Evolutionary conservation across 495 filamentous ascomycete genomes (phyloP).

Genomic region (Hyaloscypha bicolor): DNA sequence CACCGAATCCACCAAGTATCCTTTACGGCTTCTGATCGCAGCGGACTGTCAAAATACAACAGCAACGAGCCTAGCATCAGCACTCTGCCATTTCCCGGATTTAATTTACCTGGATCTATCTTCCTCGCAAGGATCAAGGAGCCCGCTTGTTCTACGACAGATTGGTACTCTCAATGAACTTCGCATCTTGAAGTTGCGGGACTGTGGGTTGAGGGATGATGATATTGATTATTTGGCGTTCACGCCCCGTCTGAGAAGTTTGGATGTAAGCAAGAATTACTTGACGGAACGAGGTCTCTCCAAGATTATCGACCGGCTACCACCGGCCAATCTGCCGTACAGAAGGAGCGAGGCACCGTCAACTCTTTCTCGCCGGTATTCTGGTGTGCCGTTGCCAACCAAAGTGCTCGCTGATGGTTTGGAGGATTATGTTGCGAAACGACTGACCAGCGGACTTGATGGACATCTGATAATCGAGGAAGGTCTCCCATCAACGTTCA

Average conservation of each 20-base stretch:
- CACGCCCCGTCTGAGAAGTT: slow-evolving; percentile 51
- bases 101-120: slow-evolving; percentile 65
- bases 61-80: slow-evolving; percentile 52
- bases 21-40: slow-evolving; percentile 58
- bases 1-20: slow-evolving; percentile 31
- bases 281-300: slow-evolving; percentile 61
- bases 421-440: slow-evolving; percentile 12
- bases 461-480: slow-evolving; percentile 18
- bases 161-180: slow-evolving; percentile 49
- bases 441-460: slow-evolving; percentile 15
- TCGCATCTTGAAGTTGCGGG: slow-evolving; percentile 61
- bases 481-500: slow-evolving; percentile 19
- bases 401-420: not conserved
- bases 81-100: slow-evolving; percentile 53
- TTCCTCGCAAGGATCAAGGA: slow-evolving; percentile 56
- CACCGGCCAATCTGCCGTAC: not conserved
- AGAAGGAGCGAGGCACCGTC: not conserved
- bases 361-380: slow-evolving; percentile 6
- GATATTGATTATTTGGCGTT: slow-evolving; percentile 58
- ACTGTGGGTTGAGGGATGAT: slow-evolving; percentile 56
- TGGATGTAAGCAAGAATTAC: slow-evolving; percentile 62
- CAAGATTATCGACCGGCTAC: slow-evolving; percentile 44
- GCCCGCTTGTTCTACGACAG: slow-evolving; percentile 49
- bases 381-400: not conserved
- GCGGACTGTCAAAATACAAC: slow-evolving; percentile 61